phyloP scores from a whole-genome alignment of 148 eudicot species.

The Diospyros lotus region DNA sequence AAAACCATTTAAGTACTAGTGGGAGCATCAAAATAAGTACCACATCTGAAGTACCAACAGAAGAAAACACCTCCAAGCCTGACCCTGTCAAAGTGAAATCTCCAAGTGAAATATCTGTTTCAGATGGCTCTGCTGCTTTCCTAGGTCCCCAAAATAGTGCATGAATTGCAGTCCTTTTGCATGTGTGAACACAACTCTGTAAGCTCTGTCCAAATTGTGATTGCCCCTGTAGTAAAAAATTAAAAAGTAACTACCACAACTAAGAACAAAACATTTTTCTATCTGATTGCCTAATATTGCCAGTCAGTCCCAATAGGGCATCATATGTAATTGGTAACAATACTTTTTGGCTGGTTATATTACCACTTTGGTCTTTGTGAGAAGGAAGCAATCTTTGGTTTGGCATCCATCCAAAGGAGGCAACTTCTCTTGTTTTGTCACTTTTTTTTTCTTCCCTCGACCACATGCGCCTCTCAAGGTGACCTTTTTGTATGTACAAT shows the following conservation, averaged over 20 bases:
- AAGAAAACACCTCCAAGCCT: conserved; percentile 56
- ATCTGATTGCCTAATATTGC: background rate
- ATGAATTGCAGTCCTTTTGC: conserved; percentile 26
- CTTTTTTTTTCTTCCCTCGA: too few relatives aligned
- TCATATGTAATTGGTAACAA: too few relatives aligned
- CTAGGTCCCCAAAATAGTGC: conserved; percentile 77
- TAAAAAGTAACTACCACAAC: background rate
- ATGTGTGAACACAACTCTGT: conserved; percentile 18
- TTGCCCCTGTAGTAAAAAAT: conserved; percentile 31
- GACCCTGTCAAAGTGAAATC: conserved; percentile 62
- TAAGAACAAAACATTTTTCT: background rate
- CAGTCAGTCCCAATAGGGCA: background rate
- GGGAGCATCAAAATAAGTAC: conserved; percentile 5
- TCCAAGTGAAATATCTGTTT: conserved; percentile 43
- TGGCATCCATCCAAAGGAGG: too few relatives aligned
- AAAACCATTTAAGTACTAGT: conserved; percentile 3
- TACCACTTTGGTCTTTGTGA: too few relatives aligned
- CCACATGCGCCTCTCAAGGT: too few relatives aligned
- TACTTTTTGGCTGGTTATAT: too few relatives aligned
- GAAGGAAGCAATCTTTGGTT: too few relatives aligned
- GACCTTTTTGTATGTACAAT: too few relatives aligned
- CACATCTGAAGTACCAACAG: conserved; percentile 16
- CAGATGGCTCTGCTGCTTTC: conserved; percentile 48
- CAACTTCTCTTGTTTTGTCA: too few relatives aligned
- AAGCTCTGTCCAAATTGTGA: conserved; percentile 22